These are phyloP conservation scores for Rhodofomes roseus DNA, from an alignment of 1,284 basidiomycete species.

Conservation along the genomic window DNA sequence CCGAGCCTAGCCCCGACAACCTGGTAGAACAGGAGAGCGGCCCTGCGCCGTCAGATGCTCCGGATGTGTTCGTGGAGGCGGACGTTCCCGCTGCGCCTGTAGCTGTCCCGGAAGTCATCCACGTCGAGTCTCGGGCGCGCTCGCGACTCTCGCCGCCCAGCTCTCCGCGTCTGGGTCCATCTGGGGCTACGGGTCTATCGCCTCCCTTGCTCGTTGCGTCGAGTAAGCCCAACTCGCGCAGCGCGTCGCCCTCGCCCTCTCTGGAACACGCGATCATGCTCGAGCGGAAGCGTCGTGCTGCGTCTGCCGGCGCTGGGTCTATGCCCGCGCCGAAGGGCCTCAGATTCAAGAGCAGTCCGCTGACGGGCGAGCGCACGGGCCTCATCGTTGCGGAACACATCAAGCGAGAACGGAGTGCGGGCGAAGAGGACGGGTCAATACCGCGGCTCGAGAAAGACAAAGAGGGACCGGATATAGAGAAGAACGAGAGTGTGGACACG, in stretches of 20 bases:
- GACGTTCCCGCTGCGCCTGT: background rate
- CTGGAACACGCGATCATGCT: slow-evolving; percentile 56
- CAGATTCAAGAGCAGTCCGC: slow-evolving; percentile 69
- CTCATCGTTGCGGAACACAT: slow-evolving; percentile 40
- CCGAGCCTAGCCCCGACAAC: background rate
- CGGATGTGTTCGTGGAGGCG: background rate
- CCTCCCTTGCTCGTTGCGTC: slow-evolving; percentile 11
- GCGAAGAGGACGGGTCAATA: slow-evolving; percentile 9
- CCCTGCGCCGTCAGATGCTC: too few relatives aligned
- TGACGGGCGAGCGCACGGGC: slow-evolving; percentile 39
- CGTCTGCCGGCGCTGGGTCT: slow-evolving; percentile 17
- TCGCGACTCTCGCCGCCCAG: background rate
- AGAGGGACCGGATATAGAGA: slow-evolving; percentile 28
- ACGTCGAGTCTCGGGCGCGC: background rate
- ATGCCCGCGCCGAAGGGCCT: slow-evolving; percentile 39
- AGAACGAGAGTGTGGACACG: background rate
- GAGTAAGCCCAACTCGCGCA: slow-evolving; percentile 27
- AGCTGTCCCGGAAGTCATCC: slow-evolving; percentile 13
- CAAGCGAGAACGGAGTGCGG: slow-evolving; percentile 25
- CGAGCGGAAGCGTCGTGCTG: slow-evolving; percentile 49
- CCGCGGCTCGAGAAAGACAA: slow-evolving; percentile 23
- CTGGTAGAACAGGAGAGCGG: slow-evolving; percentile 11
- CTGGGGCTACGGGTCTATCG: background rate
- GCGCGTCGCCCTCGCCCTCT: slow-evolving; percentile 46
- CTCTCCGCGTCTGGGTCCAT: background rate